Evolutionary conservation across 2,329 filamentous ascomycete genomes (phyloP), one percentile per base, ranked within the genome.

Genomic region (Trichoderma oligosporum): DNA sequence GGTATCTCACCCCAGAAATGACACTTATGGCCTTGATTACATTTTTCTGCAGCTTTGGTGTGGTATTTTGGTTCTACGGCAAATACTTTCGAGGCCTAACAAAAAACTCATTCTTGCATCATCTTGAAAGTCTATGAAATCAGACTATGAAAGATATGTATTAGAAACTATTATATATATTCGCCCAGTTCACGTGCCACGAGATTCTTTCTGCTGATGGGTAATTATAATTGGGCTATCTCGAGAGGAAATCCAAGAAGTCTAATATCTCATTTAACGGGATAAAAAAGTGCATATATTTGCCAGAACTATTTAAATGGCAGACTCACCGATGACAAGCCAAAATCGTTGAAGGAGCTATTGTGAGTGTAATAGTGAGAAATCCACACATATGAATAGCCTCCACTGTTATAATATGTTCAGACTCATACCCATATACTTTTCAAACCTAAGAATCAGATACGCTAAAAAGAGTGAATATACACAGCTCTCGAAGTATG

Each of bases 11-110:
- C 12, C 51, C 51, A 7, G 6, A 44, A 9, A 54, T 54, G 51
- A 45, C 51, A 36, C 38, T 44, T 12, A 54, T 54, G 51, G 16
- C 51, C n/a, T 36, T 54, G 29, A 54, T 54, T 24, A 45, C 51
- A 20, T 45, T 54, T n/a, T 45, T 54, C 3, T 54, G 51, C 18
- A 45, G 51, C 7, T 54, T 54, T 8, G 39, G 39, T 1, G 20
- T 54, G 14, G 6, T 54, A 4, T 54, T 54, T n/a, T 54, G 51
- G 51, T 36, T 20, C 2, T 54, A 11, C 20, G 51, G 51, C 6
- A 54, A 54, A 35, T 54, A 35, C n/a, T 27, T 54, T 11, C 29
- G 51, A 4, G 51, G 51, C 7, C 33, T 8, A 22, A 16, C 51
- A 2, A 54, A 36, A 6, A 44, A 36, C 3, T 54, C 51, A 1